Evolutionary conservation across 306 rosid species (phyloP), one percentile per base, ranked within the genome.

Genomic region (Cercis canadensis): DNA sequence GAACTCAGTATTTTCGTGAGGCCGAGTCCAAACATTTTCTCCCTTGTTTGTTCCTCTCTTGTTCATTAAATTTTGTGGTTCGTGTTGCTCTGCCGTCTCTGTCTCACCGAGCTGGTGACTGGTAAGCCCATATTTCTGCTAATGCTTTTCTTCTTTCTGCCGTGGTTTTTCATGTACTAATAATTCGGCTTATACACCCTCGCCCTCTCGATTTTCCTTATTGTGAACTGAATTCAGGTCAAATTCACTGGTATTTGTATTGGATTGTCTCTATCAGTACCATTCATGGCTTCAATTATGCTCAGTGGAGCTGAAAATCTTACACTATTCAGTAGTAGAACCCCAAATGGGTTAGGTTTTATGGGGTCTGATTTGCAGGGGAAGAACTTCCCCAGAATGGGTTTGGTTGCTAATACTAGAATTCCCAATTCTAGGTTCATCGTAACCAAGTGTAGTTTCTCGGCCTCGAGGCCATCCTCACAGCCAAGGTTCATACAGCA

Each of bases 401-500:
- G 86, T 59, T 44, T 85, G 39, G 69, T 57, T 55, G 56, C 81
- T 29, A 73, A 5, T 41, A 15, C 49, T 47, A 82, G 85, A 74
- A 53, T 79, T 56, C 49, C 90, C 8, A 78, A 51, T 57, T 64
- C 16, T 12, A 67, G 84, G 11, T 15, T 62, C 56, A 51, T 50
- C 13, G 75, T 39, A 55, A 87, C 91, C 13, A 79, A 72, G 39
- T 90, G 98, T 56, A 88, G 90, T 76, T 7, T 72, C 34, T 90
- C 98, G n/a, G 72, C 86, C 72, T 81, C 98, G 0, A 75, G 98
- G 75, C 96, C 98, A 15, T 75, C 82, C 56, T 90, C 97, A 1
- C 97, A 90, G 73, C 97, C 94, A 0, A 85, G 98, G 89, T 93
- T 93, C 79, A 93, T 90, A 14, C 98, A 90, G 65, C 92, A 93